These are phyloP conservation scores for Torulaspora franciscae DNA, from an alignment of 805 yeast species.

Conservation along the genomic window DNA sequence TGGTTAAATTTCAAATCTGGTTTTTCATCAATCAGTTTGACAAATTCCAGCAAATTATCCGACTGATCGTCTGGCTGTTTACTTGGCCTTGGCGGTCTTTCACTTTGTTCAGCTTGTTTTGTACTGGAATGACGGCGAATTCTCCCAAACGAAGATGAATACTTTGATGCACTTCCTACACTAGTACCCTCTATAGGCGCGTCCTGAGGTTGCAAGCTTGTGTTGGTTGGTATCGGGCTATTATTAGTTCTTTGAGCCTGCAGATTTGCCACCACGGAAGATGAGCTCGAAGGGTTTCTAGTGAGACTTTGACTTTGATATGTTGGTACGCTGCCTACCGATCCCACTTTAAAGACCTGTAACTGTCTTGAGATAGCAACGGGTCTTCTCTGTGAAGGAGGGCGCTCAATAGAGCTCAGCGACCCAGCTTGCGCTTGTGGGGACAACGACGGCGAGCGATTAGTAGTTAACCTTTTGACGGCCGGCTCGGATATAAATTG, in stretches of 20 bases:
- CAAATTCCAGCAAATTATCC: constrained; percentile 61
- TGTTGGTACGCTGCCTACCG: constrained; percentile 30
- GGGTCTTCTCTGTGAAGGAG: constrained; percentile 21
- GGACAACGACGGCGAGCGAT: constrained; percentile 25
- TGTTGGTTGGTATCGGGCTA: constrained; percentile 31
- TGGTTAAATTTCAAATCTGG: constrained; percentile 42
- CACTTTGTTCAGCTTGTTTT: constrained; percentile 33
- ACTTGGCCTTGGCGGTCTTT: constrained; percentile 19
- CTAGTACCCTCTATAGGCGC: constrained; percentile 32
- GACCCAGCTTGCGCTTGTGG: constrained; percentile 24
- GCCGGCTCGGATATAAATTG: constrained; percentile 9
- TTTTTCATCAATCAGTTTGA: constrained; percentile 62
- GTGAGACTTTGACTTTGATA: constrained; percentile 33
- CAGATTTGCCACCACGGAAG: constrained; percentile 40
- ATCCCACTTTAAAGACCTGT: constrained; percentile 39
- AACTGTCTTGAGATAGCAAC: constrained; percentile 26
- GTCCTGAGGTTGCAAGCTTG: constrained; percentile 19
- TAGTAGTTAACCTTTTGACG: constrained; percentile 11
- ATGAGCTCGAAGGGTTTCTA: constrained; percentile 43
- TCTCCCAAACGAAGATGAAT: constrained; percentile 71
- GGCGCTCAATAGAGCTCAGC: constrained; percentile 16
- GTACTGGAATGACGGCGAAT: constrained; percentile 48
- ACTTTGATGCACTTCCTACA: constrained; percentile 48
- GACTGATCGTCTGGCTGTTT: constrained; percentile 33
- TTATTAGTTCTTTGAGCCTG: constrained; percentile 40